Evolutionary conservation across 176 grass and related monocot genomes (phyloP), one percentile per base, ranked within the genome.

Genomic region (Oryza rufipogon): DNA sequence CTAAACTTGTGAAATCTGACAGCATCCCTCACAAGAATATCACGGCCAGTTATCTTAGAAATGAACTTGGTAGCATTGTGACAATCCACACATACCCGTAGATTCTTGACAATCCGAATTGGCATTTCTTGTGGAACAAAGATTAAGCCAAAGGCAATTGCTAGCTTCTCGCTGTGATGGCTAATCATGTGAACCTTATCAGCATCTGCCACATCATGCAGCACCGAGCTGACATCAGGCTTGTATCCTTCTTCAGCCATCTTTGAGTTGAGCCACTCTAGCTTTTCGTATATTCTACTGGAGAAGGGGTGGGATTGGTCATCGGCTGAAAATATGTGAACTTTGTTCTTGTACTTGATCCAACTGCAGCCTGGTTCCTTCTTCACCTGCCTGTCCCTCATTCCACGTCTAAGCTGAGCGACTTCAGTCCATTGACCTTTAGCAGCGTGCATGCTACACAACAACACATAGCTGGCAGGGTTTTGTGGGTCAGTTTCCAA

Each of bases 321-420:
- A 1, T 94, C 92, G 0, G 92, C 89, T 67, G 92, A 94, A 87
- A 94, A 94, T 48, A 89, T 94, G 72, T 91, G 89, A 81, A 94
- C 92, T 81, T 87, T 87, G 63, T 94, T 94, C 68, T 91, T 94
- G 69, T 91, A 91, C 73, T 89, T 94, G 61, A 94, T 94, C 92
- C 92, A 91, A 79, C 92, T 94, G 70, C 89, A 94, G 39, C 89
- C 92, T 78, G 92, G 92, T n/a, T 94, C 92, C 86, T 94, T 91
- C 80, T 91, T 94, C 8, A 94, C 86, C 25, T 83, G 87, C 26
- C 81, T 85, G 42, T 91, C 92, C 71, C 92, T 91, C 92, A 91
- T 94, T 72, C 86, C 92, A 63, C 86, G 74, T 60, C 89, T 84
- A 64, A 94, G 70, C 20, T 79, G 86, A 17, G 92, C 85, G 66